Base-by-base conservation (phyloP, 495 filamentous ascomycete genomes). In the Annulohypoxylon maeteangense region DNA sequence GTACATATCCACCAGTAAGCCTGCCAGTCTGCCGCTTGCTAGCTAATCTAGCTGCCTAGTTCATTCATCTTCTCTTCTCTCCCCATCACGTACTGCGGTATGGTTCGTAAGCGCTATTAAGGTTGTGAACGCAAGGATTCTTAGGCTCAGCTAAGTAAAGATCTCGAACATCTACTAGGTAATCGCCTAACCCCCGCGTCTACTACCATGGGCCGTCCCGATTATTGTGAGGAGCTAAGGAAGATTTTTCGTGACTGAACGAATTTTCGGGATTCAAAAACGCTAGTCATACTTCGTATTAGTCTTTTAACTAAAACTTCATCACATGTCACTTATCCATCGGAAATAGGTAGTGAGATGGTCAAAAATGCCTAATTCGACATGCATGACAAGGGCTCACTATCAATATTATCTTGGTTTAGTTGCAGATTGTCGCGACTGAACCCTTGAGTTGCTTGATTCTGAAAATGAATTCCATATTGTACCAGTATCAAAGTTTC, bases 151-250 rank as follows among this genome's bases (percentile, higher is more conserved):
- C 40, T 44, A 29, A 45, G 50, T 44, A 29, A 59, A 45, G 38
- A 50, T 67, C 54, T 67, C 32, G 32, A 53, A 59, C 11, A n/a
- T 67, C 31, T 38, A n/a, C n/a, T n/a, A n/a, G n/a, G n/a, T n/a
- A 25, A 50, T 8, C 45, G 6, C 45, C 47, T 51, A 51, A 25
- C 54, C 54, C 54, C 54, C 54, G 54, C 54, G 54, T 57, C 18
- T 40, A 23, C 32, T 23, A 27, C 40, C 40, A 40, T 40, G 54
- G 54, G 11, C 32, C 34, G 54, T 57, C 34, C 54, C 54, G 54
- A 16, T 57, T 31, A 29, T 10, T 14, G 23, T 40, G n/a, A 34
- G 14, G 29, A 54, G 29, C 62, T 57, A 57, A 29, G 51, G 32
- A 12, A 11, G 11, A 48, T 57, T 20, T 45, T 56, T 8, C 12